Percentiles rank a stretch among this genome's conserved stretches.
Evolutionary conservation across 768 basidiomycete genomes (phyloP).

Genomic region (Strobilomyces echinocephalus): DNA sequence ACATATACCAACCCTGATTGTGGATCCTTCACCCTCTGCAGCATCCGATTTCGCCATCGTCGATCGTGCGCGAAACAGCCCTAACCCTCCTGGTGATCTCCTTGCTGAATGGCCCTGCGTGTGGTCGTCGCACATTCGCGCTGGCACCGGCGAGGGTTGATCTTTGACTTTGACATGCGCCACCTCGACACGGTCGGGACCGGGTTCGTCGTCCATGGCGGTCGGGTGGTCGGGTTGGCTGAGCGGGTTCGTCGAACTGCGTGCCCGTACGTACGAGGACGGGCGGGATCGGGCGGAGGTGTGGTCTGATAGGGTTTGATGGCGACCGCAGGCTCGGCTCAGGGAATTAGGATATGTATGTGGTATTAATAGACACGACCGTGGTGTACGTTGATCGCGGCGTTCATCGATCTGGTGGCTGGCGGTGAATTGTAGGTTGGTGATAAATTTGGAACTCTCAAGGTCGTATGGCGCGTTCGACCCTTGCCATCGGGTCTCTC

Average conservation of each 20-base stretch:
- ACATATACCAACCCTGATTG: slow-evolving; percentile 38
- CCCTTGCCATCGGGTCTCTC: too few species aligned
- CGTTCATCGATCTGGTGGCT: too few species aligned
- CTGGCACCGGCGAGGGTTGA: slow-evolving; percentile 16
- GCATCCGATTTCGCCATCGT: slow-evolving; percentile 26
- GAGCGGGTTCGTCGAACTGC: slow-evolving; percentile 13
- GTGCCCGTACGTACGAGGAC: slow-evolving; percentile 13
- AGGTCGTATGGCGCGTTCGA: too few species aligned
- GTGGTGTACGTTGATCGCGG: neutral
- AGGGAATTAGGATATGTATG: too few species aligned
- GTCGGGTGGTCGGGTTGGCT: slow-evolving; percentile 29
- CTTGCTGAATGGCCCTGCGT: slow-evolving; percentile 31
- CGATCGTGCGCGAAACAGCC: slow-evolving; percentile 12
- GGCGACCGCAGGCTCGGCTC: neutral
- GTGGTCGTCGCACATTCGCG: slow-evolving; percentile 37
- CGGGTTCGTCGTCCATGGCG: slow-evolving; percentile 25
- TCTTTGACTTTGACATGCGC: slow-evolving; percentile 21
- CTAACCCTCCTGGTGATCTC: slow-evolving; percentile 12
- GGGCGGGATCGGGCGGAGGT: slow-evolving; percentile 29
- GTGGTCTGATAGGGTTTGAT: slow-evolving; percentile 25
- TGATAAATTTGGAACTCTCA: too few species aligned
- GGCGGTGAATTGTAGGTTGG: too few species aligned
- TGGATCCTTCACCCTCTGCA: slow-evolving; percentile 35
- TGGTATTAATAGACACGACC: too few species aligned
- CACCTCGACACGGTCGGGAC: slow-evolving; percentile 4